Base-by-base conservation (phyloP, 129 eudicot species). In the Erigeron canadensis region DNA sequence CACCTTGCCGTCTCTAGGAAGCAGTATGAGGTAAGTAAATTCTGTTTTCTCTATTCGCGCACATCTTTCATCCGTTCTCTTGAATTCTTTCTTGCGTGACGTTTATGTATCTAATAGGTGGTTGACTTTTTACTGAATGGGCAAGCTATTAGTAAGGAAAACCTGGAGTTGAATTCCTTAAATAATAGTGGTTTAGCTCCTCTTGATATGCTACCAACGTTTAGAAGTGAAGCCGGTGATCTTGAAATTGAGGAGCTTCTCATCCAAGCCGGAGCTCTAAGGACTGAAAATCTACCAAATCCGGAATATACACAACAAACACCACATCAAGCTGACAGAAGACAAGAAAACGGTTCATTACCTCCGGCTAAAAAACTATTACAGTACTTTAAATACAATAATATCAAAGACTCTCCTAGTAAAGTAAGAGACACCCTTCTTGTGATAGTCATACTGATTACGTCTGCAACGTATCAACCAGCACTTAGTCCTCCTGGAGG, bases 401-500 rank as follows among this genome's bases (percentile, higher is more conserved):
- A 44, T 13, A 41, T 51, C 1, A 71, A 79, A 48, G 87, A 84
- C 67, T 80, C 82, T 39, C 82, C 84, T 0, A 73, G 62, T 57
- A 64, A 63, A 13, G 78, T 80, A 22, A 77, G 84, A 57, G 57
- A 48, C 54, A 70, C 79, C 18, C 78, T 77, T 18, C 73, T 81
- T 2, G 81, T 81, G 4, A 73, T 81, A 5, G 75, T 81, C 10
- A 71, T 77, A 51, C 76, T 84, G 18, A 75, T 84, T 34, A 64
- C 73, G 1, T 74, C 85, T 16, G 85, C 81, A 65, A 80, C 88
- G 3, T 84, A 80, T 69, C 85, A 80, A 70, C 75, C 84, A 1
- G 85, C 71, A 2, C 73, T 84, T 34, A 84, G 76, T 64, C 88
- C 88, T 41, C 85, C 85, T 12, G 88, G 88, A 16, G 83, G 85